A percentile compares a stretch with the other conserved stretches of the same genome.
Conservation (phyloP, 2,329 filamentous ascomycete species). For the Penicillium palitans region DNA sequence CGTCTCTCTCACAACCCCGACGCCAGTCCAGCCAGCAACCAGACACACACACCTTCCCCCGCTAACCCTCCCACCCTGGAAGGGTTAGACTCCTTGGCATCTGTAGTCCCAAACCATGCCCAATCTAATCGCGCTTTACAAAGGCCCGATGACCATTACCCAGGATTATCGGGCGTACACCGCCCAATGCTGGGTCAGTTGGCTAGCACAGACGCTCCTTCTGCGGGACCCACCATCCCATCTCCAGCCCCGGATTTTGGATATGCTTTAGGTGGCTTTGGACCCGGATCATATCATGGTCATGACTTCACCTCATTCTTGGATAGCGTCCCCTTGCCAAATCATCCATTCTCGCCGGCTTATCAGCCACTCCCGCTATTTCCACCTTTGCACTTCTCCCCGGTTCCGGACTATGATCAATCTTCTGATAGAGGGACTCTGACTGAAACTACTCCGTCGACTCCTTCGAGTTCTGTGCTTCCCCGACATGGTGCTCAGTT, state of each 20-base stretch:
- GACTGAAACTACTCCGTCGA: slow-evolving; percentile 17
- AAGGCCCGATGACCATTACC: slow-evolving; percentile 15
- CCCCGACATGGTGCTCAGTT: slow-evolving; percentile 36
- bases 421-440: slow-evolving; percentile 19
- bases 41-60: slow-evolving; percentile 21
- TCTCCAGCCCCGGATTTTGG: slow-evolving; percentile 29
- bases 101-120: slow-evolving; percentile 28
- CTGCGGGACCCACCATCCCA: slow-evolving; percentile 22
- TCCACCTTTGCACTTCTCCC: slow-evolving; percentile 29
- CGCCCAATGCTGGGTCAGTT: slow-evolving; percentile 17
- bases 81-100: slow-evolving; percentile 32
- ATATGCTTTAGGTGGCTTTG: slow-evolving; percentile 17
- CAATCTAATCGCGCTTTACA: slow-evolving; percentile 16
- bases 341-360: slow-evolving; percentile 35
- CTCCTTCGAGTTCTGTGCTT: slow-evolving; percentile 33
- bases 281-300: slow-evolving; percentile 26
- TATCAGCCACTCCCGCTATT: slow-evolving; percentile 38
- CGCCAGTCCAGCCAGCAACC: slow-evolving; percentile 14
- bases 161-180: slow-evolving; percentile 10
- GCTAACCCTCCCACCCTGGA: slow-evolving; percentile 23
- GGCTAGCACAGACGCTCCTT: slow-evolving; percentile 12
- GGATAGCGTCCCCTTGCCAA: slow-evolving; percentile 37
- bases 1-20: slow-evolving; percentile 30
- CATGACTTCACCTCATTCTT: slow-evolving; percentile 40
- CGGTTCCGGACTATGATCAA: slow-evolving; percentile 29